Base-by-base conservation (phyloP, 129 eudicot species). In the Gnaphalium uliginosum region DNA sequence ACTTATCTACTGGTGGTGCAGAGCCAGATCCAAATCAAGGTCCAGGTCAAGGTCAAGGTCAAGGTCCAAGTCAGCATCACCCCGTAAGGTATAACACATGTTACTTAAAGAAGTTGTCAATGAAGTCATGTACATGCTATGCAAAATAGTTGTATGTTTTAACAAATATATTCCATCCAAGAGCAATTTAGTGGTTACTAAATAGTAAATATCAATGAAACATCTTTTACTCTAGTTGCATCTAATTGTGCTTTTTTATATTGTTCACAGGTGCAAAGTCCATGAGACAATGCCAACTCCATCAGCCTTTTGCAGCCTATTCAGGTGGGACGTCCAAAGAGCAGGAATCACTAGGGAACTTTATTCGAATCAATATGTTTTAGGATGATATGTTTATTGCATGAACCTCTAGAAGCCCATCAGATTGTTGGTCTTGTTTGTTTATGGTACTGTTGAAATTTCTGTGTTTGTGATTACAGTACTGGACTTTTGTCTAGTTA, bases 11-110 rank as follows among this genome's bases (percentile, higher is more conserved):
- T 53, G 14, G 41, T 29, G 66, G 53, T 72, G 82, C 78, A 81
- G 88, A 73, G 35, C 89, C 66, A 86, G 77, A 51, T 84, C 93
- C 9, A 90, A 86, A 73, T 86, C 94, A 1, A 68, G 78, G 57
- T 84, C 88, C 6, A 66, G 56, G 37, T 75, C 81, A 10, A 83
- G 41, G 68, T 82, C 88, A 21, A 78, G 63, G 62, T 86, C 90
- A 17, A 80, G 63, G 63, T 63, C 79, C 18, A 73, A 59, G 83
- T 89, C 96, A 8, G 86, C 67, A 68, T 86, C 96, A 22, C 98
- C 93, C 0, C 81, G 68, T 64, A 86, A 64, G 96, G 94, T 92
- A 80, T 24, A 73, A 80, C 57, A 64, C 21, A 0, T 39, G 21
- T 43, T 35, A 39, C 57, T 41, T 22, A 10, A 24, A 66, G 25